These are phyloP conservation scores for Saturnispora bothae DNA, from an alignment of 805 yeast genomes.

Conservation along the genomic window DNA sequence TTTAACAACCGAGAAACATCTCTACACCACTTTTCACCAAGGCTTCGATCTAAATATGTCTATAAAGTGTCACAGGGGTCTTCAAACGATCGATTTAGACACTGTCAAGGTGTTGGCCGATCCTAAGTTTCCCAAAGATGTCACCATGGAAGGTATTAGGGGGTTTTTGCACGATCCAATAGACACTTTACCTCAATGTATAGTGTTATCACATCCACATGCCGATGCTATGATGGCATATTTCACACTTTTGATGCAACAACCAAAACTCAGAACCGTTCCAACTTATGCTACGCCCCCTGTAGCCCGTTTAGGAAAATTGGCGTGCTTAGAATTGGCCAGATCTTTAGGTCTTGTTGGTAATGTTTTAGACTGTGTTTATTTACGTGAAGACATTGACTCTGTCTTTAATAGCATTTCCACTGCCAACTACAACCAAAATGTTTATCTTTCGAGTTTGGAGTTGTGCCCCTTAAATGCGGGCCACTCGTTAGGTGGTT, in stretches of 20 bases:
- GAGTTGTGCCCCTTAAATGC: constrained; percentile 75
- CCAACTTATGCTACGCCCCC: constrained; percentile 89
- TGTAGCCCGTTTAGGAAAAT: constrained; percentile 73
- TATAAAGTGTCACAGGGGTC: too few species aligned
- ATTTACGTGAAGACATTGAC: constrained; percentile 17
- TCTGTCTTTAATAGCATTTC: constrained; percentile 51
- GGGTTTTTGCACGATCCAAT: neutral
- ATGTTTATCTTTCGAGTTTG: constrained; percentile 33
- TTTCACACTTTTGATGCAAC: constrained; percentile 49
- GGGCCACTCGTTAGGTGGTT: constrained; percentile 91
- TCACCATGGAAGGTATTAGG: neutral
- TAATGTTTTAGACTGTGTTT: constrained; percentile 48
- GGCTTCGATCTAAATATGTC: neutral
- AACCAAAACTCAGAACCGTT: constrained; percentile 49
- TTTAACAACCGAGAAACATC: neutral
- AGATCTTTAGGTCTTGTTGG: constrained; percentile 67
- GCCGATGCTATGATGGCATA: constrained; percentile 73
- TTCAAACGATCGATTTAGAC: neutral
- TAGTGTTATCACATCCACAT: constrained; percentile 82
- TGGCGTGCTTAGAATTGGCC: constrained; percentile 76
- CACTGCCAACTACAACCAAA: constrained; percentile 71
- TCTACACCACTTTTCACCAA: neutral
- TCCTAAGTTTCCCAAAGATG: neutral
- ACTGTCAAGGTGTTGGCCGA: neutral
- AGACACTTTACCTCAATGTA: neutral